phyloP scores from a whole-genome alignment of 2,329 filamentous ascomycete genomes.

The Chaetomium olivaceum region DNA sequence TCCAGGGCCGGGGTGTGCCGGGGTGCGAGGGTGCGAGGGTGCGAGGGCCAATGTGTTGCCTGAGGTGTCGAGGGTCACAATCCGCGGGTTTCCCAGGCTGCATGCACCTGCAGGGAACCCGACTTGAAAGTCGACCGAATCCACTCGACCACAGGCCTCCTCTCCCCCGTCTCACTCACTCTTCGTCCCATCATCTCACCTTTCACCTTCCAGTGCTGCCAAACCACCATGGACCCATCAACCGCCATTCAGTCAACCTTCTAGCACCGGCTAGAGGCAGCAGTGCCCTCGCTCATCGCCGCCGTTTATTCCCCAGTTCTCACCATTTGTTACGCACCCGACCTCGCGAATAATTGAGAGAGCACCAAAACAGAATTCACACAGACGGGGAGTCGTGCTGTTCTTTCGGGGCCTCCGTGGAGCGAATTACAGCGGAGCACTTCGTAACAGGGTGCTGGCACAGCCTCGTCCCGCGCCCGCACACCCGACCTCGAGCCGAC shows the following conservation, averaged over 20 bases:
- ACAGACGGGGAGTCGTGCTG: neutral
- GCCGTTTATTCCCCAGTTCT: neutral
- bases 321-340: neutral
- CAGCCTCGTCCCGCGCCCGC: conserved; percentile 18
- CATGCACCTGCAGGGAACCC: neutral
- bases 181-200: neutral
- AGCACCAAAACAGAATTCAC: neutral
- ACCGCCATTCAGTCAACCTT: neutral
- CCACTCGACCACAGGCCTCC: neutral
- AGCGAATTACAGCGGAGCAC: conserved; percentile 15
- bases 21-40: neutral
- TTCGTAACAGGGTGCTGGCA: conserved; percentile 12
- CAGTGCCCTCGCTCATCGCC: conserved; percentile 11
- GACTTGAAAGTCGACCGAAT: neutral
- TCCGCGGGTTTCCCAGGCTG: neutral
- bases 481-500: neutral
- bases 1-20: neutral
- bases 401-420: conserved; percentile 6
- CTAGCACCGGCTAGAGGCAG: conserved; percentile 16
- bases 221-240: conserved; percentile 8
- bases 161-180: neutral
- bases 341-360: neutral
- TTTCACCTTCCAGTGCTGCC: neutral
- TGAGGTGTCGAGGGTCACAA: conserved; percentile 2
- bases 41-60: neutral